Percentiles rank a stretch among this genome's conserved stretches.
These are phyloP conservation scores for Vinca major DNA, from an alignment of 305 asterid genomes.

Conservation along the genomic window DNA sequence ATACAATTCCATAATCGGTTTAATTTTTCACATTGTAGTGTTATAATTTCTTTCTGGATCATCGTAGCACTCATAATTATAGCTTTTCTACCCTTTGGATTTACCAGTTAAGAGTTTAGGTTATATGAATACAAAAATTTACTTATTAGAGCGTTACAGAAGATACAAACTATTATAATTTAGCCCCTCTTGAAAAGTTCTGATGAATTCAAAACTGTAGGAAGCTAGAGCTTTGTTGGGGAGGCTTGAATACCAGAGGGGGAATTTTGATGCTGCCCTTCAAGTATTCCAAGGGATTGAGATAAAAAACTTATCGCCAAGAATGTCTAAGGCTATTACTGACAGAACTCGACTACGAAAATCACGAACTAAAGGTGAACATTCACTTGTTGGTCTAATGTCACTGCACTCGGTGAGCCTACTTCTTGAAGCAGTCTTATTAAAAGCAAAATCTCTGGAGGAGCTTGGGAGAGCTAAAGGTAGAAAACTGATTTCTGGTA, in stretches of 20 bases:
- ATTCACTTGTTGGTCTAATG: conserved; percentile 46
- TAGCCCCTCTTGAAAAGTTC: neutral
- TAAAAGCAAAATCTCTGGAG: conserved; percentile 60
- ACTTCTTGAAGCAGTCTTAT: conserved; percentile 78
- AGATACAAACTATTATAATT: neutral
- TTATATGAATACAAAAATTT: no score
- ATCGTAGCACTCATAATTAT: no score
- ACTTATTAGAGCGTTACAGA: no score
- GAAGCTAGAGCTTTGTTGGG: conserved; percentile 95
- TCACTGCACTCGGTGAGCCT: conserved; percentile 82
- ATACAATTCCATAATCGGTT: no score
- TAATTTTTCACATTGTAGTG: neutral
- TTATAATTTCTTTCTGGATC: no score
- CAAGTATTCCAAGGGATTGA: conserved; percentile 95
- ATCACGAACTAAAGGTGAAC: conserved; percentile 36
- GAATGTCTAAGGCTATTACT: conserved; percentile 61
- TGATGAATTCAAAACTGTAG: conserved; percentile 25
- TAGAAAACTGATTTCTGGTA: conserved; percentile 14
- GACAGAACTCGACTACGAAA: conserved; percentile 49
- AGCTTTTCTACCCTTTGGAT: no score
- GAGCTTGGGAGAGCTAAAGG: conserved; percentile 78
- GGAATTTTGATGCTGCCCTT: conserved; percentile 89
- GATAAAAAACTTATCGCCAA: conserved; percentile 50
- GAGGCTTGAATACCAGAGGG: conserved; percentile 86
- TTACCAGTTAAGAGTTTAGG: no score